Conservation (phyloP, 1,284 basidiomycete species). For the Malassezia brasiliensis region DNA sequence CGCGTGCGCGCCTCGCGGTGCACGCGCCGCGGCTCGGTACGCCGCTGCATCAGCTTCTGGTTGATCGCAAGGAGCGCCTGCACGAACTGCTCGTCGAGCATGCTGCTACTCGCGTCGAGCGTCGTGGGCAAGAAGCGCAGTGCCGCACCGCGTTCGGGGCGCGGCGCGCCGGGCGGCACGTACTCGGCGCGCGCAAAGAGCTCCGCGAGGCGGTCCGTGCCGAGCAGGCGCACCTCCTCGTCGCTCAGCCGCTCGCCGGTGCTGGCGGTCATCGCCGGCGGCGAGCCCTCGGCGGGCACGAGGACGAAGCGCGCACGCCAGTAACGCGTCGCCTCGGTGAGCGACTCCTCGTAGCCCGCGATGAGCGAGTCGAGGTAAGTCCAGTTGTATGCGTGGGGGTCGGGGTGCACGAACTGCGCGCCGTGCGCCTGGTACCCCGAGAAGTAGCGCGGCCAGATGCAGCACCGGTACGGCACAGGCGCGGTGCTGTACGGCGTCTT, state of each 20-base stretch:
- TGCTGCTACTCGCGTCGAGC: slow-evolving; percentile 39
- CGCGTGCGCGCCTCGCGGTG: slow-evolving; percentile 18
- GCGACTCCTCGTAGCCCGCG: slow-evolving; percentile 44
- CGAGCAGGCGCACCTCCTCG: slow-evolving; percentile 75
- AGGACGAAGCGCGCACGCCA: slow-evolving; percentile 94
- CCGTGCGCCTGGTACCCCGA: slow-evolving; percentile 71
- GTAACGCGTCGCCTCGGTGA: slow-evolving; percentile 52
- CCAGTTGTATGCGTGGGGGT: slow-evolving; percentile 55
- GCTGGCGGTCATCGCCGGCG: slow-evolving; percentile 51
- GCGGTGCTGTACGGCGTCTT: slow-evolving; percentile 58
- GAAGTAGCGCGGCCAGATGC: slow-evolving; percentile 85
- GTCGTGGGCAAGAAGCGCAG: slow-evolving; percentile 43
- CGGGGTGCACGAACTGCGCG: slow-evolving; percentile 68
- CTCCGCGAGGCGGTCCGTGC: slow-evolving; percentile 83
- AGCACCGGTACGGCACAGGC: slow-evolving; percentile 67
- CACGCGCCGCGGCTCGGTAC: slow-evolving; percentile 11
- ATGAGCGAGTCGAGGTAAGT: slow-evolving; percentile 50
- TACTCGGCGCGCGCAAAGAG: slow-evolving; percentile 54
- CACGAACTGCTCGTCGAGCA: slow-evolving; percentile 42
- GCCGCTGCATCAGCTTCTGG: slow-evolving; percentile 24
- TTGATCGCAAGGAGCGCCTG: slow-evolving; percentile 24
- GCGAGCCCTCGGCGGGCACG: slow-evolving; percentile 69
- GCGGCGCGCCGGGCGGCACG: slow-evolving; percentile 20
- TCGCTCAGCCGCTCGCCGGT: slow-evolving; percentile 54
- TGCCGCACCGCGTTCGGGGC: slow-evolving; percentile 7